Evolutionary conservation across 2,329 filamentous ascomycete species (phyloP).

Genomic region (Cytospora mali): DNA sequence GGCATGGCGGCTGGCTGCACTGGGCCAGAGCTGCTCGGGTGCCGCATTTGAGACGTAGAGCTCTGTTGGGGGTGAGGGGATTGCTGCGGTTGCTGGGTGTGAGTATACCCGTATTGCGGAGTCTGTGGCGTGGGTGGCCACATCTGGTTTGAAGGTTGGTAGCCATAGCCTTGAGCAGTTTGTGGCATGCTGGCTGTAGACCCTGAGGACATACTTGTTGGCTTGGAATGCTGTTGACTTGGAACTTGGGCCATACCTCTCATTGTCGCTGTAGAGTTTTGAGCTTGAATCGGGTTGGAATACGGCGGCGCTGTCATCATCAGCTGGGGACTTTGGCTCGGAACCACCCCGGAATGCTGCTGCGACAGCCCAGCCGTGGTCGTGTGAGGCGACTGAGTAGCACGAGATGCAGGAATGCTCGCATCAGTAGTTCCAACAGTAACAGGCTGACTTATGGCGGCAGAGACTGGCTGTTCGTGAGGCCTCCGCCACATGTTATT

Average conservation of each 20-base stretch:
- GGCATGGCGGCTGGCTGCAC: constrained; percentile 60
- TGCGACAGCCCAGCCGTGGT: constrained; percentile 53
- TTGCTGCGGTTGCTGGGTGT: constrained; percentile 53
- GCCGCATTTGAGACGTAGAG: constrained; percentile 62
- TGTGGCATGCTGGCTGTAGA: constrained; percentile 56
- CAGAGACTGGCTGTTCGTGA: constrained; percentile 71
- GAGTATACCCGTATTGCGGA: constrained; percentile 58
- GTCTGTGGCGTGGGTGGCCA: constrained; percentile 69
- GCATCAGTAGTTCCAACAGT: constrained; percentile 46
- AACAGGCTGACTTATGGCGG: constrained; percentile 45
- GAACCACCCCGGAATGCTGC: constrained; percentile 56
- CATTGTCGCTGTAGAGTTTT: constrained; percentile 68
- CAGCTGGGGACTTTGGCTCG: constrained; percentile 66
- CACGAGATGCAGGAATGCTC: constrained; percentile 52
- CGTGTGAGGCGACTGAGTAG: constrained; percentile 61
- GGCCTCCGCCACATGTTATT: constrained; percentile 81
- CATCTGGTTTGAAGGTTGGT: constrained; percentile 62
- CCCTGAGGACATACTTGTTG: constrained; percentile 61
- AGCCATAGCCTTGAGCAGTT: constrained; percentile 61
- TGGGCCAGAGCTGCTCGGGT: constrained; percentile 55
- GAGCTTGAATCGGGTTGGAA: constrained; percentile 70
- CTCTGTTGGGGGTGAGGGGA: constrained; percentile 58
- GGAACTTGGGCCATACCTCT: constrained; percentile 67
- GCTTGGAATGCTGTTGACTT: constrained; percentile 66
- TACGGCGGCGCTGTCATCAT: constrained; percentile 70